Base-by-base conservation (phyloP, 208 protist species). In the Crithidia expoeki region DNA sequence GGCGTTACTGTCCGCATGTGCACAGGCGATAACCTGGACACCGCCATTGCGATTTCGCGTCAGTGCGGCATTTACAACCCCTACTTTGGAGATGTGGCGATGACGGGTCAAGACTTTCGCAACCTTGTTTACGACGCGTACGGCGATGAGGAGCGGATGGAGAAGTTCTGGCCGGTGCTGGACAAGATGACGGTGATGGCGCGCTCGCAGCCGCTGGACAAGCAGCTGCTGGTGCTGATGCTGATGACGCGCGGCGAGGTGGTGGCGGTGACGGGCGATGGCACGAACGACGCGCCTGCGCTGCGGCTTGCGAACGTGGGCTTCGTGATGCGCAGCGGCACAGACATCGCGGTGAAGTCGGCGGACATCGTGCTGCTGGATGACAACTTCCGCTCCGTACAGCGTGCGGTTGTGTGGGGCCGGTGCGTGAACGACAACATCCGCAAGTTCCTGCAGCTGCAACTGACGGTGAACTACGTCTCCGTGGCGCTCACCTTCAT, bases 341-440 rank as follows among this genome's bases (percentile, higher is more conserved):
- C 97, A 12, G 97, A 98, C 47, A 90, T 98, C 25, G 96, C 97
- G 9, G 96, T 97, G 69, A 92, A 96, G 76, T 93, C 92, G 2
- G 94, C 91, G 12, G 91, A 95, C 63, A 96, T 96, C 56, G 83
- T 96, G 53, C 74, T 99, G 32, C 74, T 99, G 36, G 98, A 99
- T 80, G 98, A 99, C 82, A 99, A 99, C 90, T 99, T 99, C 79
- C 68, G 80, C 32, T 97, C 97, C 5, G 98, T 99, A 63, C 97
- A 99, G 67, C 94, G 88, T 52, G 89, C 97, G 73, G 98, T 84
- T 83, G 84, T 99, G 76, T 94, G 88, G 92, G 92, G 89, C 65
- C 87, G 89, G 50, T 88, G 79, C 57, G 89, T 94, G 72, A 96
- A 94, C 76, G 89, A 96, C 79, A 94, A 94, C 76, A 96, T 96